phyloP scores from a whole-genome alignment of 108 stramenopile species.

The Cyclotella choctawhatcheeana region DNA sequence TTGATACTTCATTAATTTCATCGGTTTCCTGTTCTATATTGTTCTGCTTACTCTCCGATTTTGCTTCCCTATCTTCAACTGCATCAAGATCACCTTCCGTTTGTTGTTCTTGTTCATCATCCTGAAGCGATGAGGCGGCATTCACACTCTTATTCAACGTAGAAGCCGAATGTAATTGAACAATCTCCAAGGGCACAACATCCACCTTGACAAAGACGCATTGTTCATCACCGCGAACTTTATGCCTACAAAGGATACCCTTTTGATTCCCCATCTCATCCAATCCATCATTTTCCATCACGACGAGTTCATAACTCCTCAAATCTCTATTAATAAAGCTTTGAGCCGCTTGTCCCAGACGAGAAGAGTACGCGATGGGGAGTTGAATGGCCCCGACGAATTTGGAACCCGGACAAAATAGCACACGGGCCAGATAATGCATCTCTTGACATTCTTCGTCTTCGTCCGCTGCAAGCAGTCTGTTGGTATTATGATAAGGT shows the following conservation, averaged over 20 bases:
- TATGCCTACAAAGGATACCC: constrained; percentile 41
- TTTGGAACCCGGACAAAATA: constrained; percentile 43
- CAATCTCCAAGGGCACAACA: constrained; percentile 24
- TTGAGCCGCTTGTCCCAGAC: background rate
- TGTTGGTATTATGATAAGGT: background rate
- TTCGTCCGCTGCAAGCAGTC: background rate
- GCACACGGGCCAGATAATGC: constrained; percentile 21
- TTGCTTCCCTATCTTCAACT: constrained; percentile 5
- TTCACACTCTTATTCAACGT: background rate
- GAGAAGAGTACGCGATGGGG: background rate
- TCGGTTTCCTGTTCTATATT: background rate
- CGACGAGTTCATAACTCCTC: constrained; percentile 30
- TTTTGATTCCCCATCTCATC: constrained; percentile 43
- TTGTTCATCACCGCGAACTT: constrained; percentile 34
- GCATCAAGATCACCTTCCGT: constrained; percentile 1
- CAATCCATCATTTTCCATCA: constrained; percentile 39
- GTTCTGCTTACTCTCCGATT: background rate
- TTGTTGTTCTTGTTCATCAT: background rate
- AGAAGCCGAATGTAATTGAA: background rate
- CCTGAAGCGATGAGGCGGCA: too few relatives aligned
- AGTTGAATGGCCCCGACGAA: constrained; percentile 35
- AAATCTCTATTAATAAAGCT: constrained; percentile 13
- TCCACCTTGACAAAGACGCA: constrained; percentile 37
- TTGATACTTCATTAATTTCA: background rate
- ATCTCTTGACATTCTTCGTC: constrained; percentile 4